phyloP scores from a whole-genome alignment of 352 stramenopile species.

The Blastocystis sp. region DNA sequence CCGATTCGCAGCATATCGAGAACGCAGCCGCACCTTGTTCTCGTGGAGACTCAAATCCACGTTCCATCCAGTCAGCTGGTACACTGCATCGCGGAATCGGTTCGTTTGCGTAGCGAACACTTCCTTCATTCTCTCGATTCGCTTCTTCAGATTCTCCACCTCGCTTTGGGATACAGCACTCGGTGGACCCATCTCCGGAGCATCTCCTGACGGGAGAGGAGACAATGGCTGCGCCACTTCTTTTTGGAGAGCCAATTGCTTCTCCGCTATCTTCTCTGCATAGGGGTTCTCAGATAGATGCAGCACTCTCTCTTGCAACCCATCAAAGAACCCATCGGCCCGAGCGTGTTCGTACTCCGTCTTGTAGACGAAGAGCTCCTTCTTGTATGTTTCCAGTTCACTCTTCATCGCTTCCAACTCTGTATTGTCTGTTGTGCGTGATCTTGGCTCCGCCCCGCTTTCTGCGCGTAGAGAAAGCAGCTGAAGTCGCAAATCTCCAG shows the following conservation, averaged over 20 bases:
- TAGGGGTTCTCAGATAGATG: conserved; percentile 37
- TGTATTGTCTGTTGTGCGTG: not conserved
- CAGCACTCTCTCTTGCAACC: not conserved
- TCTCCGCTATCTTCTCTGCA: not conserved
- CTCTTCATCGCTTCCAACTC: not conserved
- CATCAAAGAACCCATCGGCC: conserved; percentile 15
- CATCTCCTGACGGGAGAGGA: not conserved
- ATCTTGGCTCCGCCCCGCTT: not conserved
- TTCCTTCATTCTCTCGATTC: conserved; percentile 61
- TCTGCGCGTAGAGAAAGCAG: not conserved
- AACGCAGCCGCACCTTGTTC: conserved; percentile 34
- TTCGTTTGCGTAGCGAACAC: conserved; percentile 57
- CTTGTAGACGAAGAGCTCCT: not conserved
- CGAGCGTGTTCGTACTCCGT: not conserved
- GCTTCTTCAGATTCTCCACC: conserved; percentile 60
- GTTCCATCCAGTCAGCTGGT: conserved; percentile 59
- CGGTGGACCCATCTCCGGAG: not conserved
- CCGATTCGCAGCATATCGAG: conserved; percentile 2
- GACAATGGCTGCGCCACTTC: not conserved
- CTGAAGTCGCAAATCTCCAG: conserved; percentile 44
- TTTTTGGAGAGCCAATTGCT: not conserved
- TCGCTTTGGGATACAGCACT: conserved; percentile 4
- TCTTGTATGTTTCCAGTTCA: not conserved
- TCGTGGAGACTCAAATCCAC: conserved; percentile 52
- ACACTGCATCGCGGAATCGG: conserved; percentile 62